Conservation (phyloP, 1,284 basidiomycete genomes). For the Singerocomus rubriflavus region DNA sequence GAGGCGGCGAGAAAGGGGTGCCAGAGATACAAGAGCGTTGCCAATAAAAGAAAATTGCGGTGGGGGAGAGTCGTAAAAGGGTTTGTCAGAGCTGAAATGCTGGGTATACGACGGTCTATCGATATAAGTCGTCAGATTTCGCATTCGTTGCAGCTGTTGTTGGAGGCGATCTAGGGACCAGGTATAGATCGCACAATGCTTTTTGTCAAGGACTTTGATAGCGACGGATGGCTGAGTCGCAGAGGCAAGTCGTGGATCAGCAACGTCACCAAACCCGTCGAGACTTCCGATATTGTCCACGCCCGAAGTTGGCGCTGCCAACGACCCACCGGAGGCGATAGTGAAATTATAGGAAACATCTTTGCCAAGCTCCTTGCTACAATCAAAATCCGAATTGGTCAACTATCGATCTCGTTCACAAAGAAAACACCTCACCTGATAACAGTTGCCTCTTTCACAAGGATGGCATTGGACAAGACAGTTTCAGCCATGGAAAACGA, state of each 20-base stretch:
- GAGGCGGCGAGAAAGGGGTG: conserved; percentile 76
- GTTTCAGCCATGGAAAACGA: conserved; percentile 92
- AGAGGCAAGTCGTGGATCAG: conserved; percentile 69
- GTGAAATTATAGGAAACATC: conserved; percentile 91
- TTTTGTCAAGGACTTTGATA: conserved; percentile 88
- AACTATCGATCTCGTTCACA: conserved; percentile 3
- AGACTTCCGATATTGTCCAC: conserved; percentile 86
- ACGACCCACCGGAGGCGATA: conserved; percentile 77
- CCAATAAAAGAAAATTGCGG: conserved; percentile 92
- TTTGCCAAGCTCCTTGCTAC: conserved; percentile 81
- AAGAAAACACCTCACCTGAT: conserved; percentile 61
- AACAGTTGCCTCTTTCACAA: conserved; percentile 93
- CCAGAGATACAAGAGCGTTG: conserved; percentile 79
- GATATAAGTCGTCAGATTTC: conserved; percentile 89
- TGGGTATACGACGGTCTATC: conserved; percentile 89
- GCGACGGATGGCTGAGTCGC: conserved; percentile 81
- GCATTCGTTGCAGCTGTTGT: conserved; percentile 90
- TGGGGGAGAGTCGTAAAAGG: conserved; percentile 85
- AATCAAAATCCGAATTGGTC: conserved; percentile 13
- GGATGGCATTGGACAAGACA: conserved; percentile 80
- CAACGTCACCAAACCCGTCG: conserved; percentile 91
- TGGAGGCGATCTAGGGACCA: conserved; percentile 91
- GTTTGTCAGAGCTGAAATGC: conserved; percentile 91
- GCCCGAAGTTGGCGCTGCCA: conserved; percentile 79
- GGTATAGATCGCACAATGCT: conserved; percentile 80